A percentile compares a stretch with the other conserved stretches of the same genome.
phyloP scores from a whole-genome alignment of 192 early-diverging fungal genomes.

The Dissophora globulifera region DNA sequence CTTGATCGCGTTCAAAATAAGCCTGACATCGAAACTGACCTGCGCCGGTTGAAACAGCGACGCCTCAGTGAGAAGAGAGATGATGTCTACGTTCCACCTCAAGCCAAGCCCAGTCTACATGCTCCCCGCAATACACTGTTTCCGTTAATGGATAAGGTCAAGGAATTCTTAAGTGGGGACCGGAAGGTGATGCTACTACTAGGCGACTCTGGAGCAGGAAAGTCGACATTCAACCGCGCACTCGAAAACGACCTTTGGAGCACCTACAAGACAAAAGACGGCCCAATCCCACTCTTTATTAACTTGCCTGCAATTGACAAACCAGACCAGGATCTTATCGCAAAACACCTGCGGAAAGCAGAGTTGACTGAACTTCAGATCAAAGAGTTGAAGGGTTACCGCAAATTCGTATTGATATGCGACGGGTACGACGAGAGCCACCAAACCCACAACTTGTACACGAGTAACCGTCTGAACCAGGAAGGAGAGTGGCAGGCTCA shows the following conservation, averaged over 20 bases:
- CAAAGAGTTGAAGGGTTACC: constrained; percentile 6
- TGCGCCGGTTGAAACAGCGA: not conserved
- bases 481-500: not conserved
- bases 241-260: constrained; percentile 5
- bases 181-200: constrained; percentile 16
- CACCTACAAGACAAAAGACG: not conserved
- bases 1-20: constrained; percentile 4
- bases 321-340: constrained; percentile 6
- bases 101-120: constrained; percentile 10
- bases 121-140: not conserved
- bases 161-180: constrained; percentile 12
- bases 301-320: not conserved
- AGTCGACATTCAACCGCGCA: constrained; percentile 11
- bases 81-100: constrained; percentile 16
- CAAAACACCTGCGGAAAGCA: not conserved
- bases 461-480: constrained; percentile 10
- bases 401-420: constrained; percentile 17
- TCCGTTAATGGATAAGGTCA: constrained; percentile 1
- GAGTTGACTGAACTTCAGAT: constrained; percentile 1
- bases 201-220: constrained; percentile 30
- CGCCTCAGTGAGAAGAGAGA: not conserved
- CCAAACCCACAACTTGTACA: constrained; percentile 5
- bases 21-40: not conserved
- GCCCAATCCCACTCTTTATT: constrained; percentile 21
- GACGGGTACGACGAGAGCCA: constrained; percentile 22